Base-by-base conservation (phyloP, 495 filamentous ascomycete genomes). In the Darksidea phi region DNA sequence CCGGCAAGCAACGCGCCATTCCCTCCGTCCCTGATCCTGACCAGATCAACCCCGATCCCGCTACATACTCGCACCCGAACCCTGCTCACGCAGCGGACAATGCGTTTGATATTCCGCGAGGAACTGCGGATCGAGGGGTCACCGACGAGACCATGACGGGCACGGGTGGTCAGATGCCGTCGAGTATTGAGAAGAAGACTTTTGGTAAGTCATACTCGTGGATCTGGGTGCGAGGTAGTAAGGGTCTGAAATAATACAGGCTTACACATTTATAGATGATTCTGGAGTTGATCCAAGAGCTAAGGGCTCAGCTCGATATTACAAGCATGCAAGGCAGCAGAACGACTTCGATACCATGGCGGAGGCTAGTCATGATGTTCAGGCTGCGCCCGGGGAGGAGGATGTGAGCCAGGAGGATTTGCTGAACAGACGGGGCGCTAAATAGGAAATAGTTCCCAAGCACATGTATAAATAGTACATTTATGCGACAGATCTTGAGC, bases 1-100 rank as follows among this genome's bases (percentile, higher is more conserved):
- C 82, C 18, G 80, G 78, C 59, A 72, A 74, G 13, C 75, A 77
- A 67, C 75, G 75, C 69, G 78, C 69, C 18, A 80, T 85, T 57
- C 79, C 82, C 23, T 84, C 83, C 12, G 78, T 81, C 12, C 78
- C 83, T 18, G 80, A 79, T 13, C 82, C 79, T 0, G 76, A 81
- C 62, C 81, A 85, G 54, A 67, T 66, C 45, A 45, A 70, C 57
- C 70, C 75, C 21, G 41, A 43, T 24, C 60, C 76, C 57, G 37
- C 61, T 3, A 68, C 69, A 20, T 58, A 55, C 48, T 45, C 37
- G 23, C 57, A 64, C n/a, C 25, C 78, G 0, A 70, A 72, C 18
- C 59, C 73, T 2, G 77, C 76, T 8, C 69, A 69, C n/a, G 80
- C 78, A 0, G 79, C 75, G 1, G 80, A 82, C 60, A 84, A 85